Evolutionary conservation across 192 early-diverging fungal genomes (phyloP).

Genomic region (Backusella parvicylindrica): DNA sequence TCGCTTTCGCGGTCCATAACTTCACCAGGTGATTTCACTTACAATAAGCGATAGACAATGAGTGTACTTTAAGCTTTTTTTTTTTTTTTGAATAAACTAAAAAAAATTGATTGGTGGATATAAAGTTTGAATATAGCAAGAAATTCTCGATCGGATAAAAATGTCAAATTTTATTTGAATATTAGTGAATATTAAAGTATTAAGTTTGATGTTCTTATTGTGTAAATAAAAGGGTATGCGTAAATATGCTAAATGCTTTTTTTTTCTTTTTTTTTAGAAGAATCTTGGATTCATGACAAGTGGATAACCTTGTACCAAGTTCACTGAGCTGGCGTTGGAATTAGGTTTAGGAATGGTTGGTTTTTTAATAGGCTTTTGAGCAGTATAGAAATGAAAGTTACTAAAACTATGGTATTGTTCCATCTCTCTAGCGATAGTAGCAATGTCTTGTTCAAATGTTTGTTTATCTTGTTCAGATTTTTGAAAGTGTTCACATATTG

Average conservation of each 20-base stretch:
- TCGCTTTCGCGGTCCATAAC: too few relatives aligned
- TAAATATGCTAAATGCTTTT: not conserved
- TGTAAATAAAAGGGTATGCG: not conserved
- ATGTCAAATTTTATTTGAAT: too few relatives aligned
- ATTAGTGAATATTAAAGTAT: not conserved
- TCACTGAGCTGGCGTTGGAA: not conserved
- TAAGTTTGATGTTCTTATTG: not conserved
- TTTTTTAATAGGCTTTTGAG: constrained; percentile 12
- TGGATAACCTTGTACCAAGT: not conserved
- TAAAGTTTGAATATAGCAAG: too few relatives aligned
- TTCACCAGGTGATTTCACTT: too few relatives aligned
- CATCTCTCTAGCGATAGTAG: constrained; percentile 3
- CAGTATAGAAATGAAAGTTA: constrained; percentile 22
- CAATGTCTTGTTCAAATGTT: not conserved
- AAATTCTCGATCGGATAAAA: too few relatives aligned
- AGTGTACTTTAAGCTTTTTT: not conserved
- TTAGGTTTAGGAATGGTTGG: not conserved
- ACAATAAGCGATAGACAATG: too few relatives aligned
- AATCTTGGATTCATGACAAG: not conserved
- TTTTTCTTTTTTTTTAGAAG: not conserved
- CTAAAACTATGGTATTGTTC: constrained; percentile 22
- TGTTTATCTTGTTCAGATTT: not conserved
- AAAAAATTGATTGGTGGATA: too few relatives aligned
- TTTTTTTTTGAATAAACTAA: too few relatives aligned
- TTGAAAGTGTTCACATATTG: not conserved